Evolutionary conservation across 768 basidiomycete species (phyloP).

Genomic region (Pisolithus marmoratus): DNA sequence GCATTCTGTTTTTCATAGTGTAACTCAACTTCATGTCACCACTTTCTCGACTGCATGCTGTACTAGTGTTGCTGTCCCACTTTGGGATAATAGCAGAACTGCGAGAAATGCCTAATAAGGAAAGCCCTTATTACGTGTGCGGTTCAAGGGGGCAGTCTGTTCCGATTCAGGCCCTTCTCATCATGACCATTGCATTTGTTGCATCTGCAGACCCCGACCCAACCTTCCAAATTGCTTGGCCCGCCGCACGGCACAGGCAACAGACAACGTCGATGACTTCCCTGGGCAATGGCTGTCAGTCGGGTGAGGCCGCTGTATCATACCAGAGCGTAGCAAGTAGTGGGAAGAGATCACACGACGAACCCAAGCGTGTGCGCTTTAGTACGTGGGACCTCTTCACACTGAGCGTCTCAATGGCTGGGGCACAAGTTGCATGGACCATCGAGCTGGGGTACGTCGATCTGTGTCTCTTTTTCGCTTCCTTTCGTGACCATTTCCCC

Average conservation of each 20-base stretch:
- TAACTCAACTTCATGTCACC: slow-evolving; percentile 9
- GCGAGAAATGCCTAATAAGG: too few species aligned
- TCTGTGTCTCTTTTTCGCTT: neutral
- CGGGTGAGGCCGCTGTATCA: slow-evolving; percentile 16
- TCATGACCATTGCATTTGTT: slow-evolving; percentile 57
- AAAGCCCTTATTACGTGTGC: too few species aligned
- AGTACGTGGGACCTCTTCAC: slow-evolving; percentile 72
- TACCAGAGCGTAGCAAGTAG: slow-evolving; percentile 30
- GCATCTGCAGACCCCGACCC: slow-evolving; percentile 61
- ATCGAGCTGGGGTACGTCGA: slow-evolving; percentile 80
- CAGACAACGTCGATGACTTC: slow-evolving; percentile 18
- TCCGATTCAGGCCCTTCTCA: slow-evolving; percentile 4
- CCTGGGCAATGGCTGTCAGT: slow-evolving; percentile 16
- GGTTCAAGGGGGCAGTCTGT: slow-evolving; percentile 3
- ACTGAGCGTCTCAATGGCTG: slow-evolving; percentile 87
- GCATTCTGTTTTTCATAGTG: slow-evolving; percentile 11
- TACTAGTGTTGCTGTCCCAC: neutral
- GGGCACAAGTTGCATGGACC: slow-evolving; percentile 94
- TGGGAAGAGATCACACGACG: slow-evolving; percentile 17
- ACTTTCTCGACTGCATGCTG: too few species aligned
- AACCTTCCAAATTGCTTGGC: slow-evolving; percentile 79
- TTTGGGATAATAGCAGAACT: too few species aligned
- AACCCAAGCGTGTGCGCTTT: slow-evolving; percentile 23
- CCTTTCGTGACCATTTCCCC: slow-evolving; percentile 25
- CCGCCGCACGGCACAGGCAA: slow-evolving; percentile 37